These are phyloP conservation scores for Phoma herbarum DNA, from an alignment of 2,329 filamentous ascomycete species.

Conservation along the genomic window DNA sequence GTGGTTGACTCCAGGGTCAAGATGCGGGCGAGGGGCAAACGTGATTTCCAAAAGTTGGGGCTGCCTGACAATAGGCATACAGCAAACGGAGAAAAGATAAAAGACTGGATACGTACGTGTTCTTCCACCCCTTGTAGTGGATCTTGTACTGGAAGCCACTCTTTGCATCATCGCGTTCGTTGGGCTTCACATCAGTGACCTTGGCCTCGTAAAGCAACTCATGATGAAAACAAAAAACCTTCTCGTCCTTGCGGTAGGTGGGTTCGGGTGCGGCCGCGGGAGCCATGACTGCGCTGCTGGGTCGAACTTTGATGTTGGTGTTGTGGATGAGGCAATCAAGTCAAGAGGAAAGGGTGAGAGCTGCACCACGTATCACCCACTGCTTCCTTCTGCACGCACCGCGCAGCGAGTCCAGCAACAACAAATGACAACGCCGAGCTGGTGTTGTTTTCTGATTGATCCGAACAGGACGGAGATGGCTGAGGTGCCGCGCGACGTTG, in stretches of 20 bases:
- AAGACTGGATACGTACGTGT: slow-evolving; percentile 70
- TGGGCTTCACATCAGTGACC: slow-evolving; percentile 78
- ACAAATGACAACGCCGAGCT: not conserved
- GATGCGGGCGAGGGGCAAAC: slow-evolving; percentile 24
- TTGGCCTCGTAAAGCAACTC: slow-evolving; percentile 98
- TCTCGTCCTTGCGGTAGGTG: slow-evolving; percentile 79
- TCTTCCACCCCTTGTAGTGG: slow-evolving; percentile 99
- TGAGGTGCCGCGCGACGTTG: slow-evolving; percentile 4
- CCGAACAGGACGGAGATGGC: slow-evolving; percentile 17
- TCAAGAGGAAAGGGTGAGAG: slow-evolving; percentile 26
- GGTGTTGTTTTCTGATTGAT: not conserved
- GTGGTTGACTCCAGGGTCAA: slow-evolving; percentile 21
- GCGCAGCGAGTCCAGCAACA: slow-evolving; percentile 10
- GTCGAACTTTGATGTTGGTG: slow-evolving; percentile 23
- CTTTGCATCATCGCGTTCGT: slow-evolving; percentile 71
- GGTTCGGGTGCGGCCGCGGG: slow-evolving; percentile 62
- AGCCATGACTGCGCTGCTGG: slow-evolving; percentile 54
- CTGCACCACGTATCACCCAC: slow-evolving; percentile 31
- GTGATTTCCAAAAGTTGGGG: slow-evolving; percentile 12
- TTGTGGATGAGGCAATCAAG: slow-evolving; percentile 21
- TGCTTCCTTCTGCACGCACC: slow-evolving; percentile 18
- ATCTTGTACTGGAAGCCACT: slow-evolving; percentile 87
- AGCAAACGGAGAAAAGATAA: slow-evolving; percentile 7
- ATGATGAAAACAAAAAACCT: slow-evolving; percentile 95
- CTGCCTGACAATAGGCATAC: not conserved